Conservation (phyloP, 139 green algal genomes). For the Yamagishiella unicocca region DNA sequence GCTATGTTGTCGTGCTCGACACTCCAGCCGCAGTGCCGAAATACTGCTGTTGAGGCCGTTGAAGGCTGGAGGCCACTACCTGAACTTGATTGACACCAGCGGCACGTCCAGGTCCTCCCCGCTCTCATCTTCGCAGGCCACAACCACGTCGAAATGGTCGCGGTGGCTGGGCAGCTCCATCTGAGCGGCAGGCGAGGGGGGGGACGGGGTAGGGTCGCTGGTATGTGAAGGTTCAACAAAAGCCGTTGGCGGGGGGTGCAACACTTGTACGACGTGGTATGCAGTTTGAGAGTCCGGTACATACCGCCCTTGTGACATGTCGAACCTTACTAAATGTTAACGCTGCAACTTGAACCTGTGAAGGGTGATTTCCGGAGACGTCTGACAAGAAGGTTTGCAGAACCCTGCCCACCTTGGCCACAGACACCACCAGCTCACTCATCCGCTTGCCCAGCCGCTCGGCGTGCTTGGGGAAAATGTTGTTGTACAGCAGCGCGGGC, state of each 20-base stretch:
- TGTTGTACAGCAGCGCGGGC: constrained; percentile 96
- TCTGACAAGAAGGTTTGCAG: too few species aligned
- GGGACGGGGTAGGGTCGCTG: background rate
- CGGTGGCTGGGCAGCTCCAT: constrained; percentile 81
- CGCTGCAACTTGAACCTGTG: too few species aligned
- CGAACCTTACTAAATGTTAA: too few species aligned
- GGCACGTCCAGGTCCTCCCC: constrained; percentile 79
- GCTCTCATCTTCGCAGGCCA: constrained; percentile 97
- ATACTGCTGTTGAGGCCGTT: too few species aligned
- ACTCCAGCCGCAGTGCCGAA: too few species aligned
- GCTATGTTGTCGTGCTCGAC: too few species aligned
- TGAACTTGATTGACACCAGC: constrained; percentile 75
- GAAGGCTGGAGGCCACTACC: too few species aligned
- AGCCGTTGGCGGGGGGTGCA: too few species aligned
- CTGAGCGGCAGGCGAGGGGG: constrained; percentile 82
- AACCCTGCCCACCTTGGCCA: constrained; percentile 93
- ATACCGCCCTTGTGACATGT: too few species aligned
- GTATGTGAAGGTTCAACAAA: background rate
- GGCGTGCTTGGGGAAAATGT: constrained; percentile 98
- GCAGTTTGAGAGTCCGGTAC: too few species aligned
- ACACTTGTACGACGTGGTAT: too few species aligned
- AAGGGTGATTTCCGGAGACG: too few species aligned
- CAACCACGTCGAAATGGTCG: constrained; percentile 98
- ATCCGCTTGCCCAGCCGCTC: constrained; percentile 89
- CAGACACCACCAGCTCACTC: constrained; percentile 72